Conservation (phyloP, 805 yeast species). For the Diddensiella santjacobensis region DNA sequence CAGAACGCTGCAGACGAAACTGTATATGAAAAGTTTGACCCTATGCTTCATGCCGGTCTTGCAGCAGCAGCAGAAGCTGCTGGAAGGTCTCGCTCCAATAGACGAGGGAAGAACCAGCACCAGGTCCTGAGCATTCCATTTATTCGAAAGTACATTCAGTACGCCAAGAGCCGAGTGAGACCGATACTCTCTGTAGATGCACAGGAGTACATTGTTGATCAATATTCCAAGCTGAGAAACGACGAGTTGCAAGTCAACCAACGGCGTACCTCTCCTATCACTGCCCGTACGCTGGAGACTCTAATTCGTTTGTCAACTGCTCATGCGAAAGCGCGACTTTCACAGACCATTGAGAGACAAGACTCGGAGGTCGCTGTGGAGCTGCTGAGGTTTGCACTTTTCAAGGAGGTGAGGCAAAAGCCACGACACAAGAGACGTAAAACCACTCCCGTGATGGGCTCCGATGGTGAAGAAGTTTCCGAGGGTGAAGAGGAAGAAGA, state of each 20-base stretch:
- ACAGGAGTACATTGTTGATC: constrained; percentile 70
- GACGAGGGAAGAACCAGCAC: constrained; percentile 23
- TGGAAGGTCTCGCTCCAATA: not conserved
- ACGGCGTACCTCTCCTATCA: constrained; percentile 81
- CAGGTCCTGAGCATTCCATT: constrained; percentile 73
- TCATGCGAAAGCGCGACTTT: constrained; percentile 91
- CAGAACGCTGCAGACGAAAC: constrained; percentile 44
- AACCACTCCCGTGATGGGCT: constrained; percentile 30
- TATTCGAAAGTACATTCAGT: constrained; percentile 87
- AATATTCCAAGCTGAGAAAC: constrained; percentile 79
- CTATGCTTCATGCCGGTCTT: constrained; percentile 79
- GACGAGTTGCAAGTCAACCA: constrained; percentile 46
- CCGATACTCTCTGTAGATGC: constrained; percentile 80
- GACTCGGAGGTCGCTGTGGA: constrained; percentile 88
- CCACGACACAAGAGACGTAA: constrained; percentile 34
- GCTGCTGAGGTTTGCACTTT: constrained; percentile 77
- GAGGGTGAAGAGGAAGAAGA: constrained; percentile 44
- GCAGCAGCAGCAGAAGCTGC: constrained; percentile 32
- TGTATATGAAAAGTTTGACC: constrained; percentile 81
- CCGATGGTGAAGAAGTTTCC: constrained; percentile 40
- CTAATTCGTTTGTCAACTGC: constrained; percentile 92
- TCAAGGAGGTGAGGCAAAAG: constrained; percentile 61
- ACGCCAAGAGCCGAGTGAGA: constrained; percentile 81
- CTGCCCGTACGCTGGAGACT: constrained; percentile 97
- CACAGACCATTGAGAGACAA: constrained; percentile 62